Evolutionary conservation across 1,139 yeast species (phyloP).

Genomic region (Scheffersomyces stambukii): DNA sequence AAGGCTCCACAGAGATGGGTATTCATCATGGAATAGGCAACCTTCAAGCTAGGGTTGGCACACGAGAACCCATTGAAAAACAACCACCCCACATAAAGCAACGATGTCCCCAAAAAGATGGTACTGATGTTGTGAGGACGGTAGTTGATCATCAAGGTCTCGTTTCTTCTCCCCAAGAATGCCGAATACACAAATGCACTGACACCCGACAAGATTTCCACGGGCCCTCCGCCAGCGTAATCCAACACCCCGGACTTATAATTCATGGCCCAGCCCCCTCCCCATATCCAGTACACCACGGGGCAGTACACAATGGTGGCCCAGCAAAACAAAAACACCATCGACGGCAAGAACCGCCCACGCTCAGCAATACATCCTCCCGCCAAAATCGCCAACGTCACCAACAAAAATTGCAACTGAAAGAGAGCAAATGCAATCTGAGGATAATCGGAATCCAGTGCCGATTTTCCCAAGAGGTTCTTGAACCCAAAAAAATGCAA

Average conservation of each 20-base stretch:
- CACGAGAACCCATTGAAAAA: constrained; percentile 87
- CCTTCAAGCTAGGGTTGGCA: constrained; percentile 58
- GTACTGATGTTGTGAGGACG: constrained; percentile 93
- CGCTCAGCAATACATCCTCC: constrained; percentile 92
- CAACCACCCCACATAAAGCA: constrained; percentile 73
- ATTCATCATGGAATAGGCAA: constrained; percentile 84
- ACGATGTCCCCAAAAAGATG: constrained; percentile 71
- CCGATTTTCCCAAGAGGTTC: constrained; percentile 54
- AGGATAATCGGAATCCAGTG: constrained; percentile 54
- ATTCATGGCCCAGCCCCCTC: constrained; percentile 81
- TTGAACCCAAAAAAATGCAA: constrained; percentile 77
- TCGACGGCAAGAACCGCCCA: constrained; percentile 82
- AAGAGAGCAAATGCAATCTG: constrained; percentile 80
- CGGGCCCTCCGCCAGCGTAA: constrained; percentile 98
- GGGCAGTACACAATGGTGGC: constrained; percentile 92
- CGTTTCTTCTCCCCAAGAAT: constrained; percentile 79
- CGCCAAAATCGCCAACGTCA: constrained; percentile 84
- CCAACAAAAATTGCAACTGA: constrained; percentile 89
- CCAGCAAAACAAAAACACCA: constrained; percentile 82
- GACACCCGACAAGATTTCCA: constrained; percentile 87
- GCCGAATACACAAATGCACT: constrained; percentile 84
- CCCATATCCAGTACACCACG: constrained; percentile 94
- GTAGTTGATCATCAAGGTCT: constrained; percentile 79
- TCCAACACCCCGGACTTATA: constrained; percentile 86
- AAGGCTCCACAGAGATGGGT: constrained; percentile 86